Conservation (phyloP, 2,329 filamentous ascomycete species). For the Phaeosphaeriaceae sp. region DNA sequence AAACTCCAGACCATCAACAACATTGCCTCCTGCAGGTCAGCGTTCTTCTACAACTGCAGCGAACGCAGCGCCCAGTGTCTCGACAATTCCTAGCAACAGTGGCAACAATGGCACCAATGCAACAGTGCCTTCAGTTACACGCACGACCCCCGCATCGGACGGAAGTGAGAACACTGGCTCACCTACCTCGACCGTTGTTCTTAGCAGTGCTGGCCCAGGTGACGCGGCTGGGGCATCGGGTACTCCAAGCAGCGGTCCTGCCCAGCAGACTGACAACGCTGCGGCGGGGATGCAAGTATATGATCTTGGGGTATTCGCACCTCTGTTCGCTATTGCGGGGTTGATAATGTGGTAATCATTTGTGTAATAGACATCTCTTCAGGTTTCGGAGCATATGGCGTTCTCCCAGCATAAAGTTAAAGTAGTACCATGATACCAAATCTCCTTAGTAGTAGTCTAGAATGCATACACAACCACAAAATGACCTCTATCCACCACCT, state of each 20-base stretch:
- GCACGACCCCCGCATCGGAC: constrained; percentile 5
- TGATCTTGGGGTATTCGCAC: neutral
- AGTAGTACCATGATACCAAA: constrained; percentile 1
- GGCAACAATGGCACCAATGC: neutral
- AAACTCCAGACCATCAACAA: constrained; percentile 5
- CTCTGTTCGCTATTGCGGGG: constrained; percentile 10
- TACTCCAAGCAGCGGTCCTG: constrained; percentile 7
- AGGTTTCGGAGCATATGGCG: neutral
- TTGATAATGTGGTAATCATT: constrained; percentile 4
- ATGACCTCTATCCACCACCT: too few species aligned
- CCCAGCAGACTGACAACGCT: constrained; percentile 23
- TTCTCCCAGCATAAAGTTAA: neutral
- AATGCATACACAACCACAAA: neutral
- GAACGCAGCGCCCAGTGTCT: neutral
- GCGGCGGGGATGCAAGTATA: constrained; percentile 3
- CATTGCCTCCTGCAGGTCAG: neutral
- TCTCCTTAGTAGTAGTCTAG: neutral
- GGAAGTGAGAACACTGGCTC: constrained; percentile 1
- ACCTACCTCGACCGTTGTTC: constrained; percentile 9
- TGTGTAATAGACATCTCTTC: neutral
- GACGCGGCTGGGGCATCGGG: constrained; percentile 2
- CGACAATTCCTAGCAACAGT: neutral
- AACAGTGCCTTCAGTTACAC: neutral
- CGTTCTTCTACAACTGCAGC: neutral
- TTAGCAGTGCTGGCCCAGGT: constrained; percentile 7